These are phyloP conservation scores for Citrus medica DNA, from an alignment of 345 rosid genomes.

Conservation along the genomic window DNA sequence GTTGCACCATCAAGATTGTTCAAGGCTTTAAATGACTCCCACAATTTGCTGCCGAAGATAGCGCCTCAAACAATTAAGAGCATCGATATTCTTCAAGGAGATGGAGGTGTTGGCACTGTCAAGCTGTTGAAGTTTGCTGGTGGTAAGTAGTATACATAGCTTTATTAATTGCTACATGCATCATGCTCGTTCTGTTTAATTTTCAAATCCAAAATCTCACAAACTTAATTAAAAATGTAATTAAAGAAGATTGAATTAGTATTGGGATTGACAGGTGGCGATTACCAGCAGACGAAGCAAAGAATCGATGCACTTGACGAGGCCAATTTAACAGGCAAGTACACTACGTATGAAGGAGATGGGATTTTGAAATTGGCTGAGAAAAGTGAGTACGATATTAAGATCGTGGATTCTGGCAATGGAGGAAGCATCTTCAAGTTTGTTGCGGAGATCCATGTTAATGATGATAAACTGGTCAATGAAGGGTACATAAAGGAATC, in stretches of 20 bases:
- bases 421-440: constrained; percentile 25
- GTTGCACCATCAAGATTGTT: neutral
- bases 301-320: neutral
- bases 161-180: too few species aligned
- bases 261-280: too few species aligned
- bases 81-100: constrained; percentile 21
- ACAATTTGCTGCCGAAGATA: constrained; percentile 16
- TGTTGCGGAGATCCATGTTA: neutral
- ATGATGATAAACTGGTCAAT: constrained; percentile 16
- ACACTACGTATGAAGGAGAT: neutral
- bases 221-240: too few species aligned
- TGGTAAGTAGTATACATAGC: neutral
- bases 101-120: constrained; percentile 38
- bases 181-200: too few species aligned
- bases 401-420: neutral
- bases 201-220: too few species aligned
- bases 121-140: constrained; percentile 27
- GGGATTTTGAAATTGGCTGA: neutral
- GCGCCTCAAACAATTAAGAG: constrained; percentile 24
- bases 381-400: constrained; percentile 3
- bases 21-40: neutral
- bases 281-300: neutral
- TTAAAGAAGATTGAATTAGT: too few species aligned
- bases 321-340: neutral
- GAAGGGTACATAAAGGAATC: constrained; percentile 20